These are phyloP conservation scores for Castanospermum australe DNA, from an alignment of 306 rosid genomes.

Conservation along the genomic window DNA sequence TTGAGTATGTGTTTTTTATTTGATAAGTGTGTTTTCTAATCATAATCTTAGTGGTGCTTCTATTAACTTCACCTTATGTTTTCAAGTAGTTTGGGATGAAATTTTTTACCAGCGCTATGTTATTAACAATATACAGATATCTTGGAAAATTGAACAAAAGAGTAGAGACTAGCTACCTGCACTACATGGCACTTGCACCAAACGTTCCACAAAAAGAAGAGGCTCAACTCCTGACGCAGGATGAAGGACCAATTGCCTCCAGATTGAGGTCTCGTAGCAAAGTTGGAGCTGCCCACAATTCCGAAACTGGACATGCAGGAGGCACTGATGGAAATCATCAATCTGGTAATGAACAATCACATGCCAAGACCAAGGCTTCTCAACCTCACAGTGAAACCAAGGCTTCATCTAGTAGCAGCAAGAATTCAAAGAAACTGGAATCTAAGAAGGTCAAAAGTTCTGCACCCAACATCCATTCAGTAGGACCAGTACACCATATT, in stretches of 20 bases:
- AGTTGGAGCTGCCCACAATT: neutral
- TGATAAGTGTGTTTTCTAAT: no score
- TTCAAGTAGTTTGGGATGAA: neutral
- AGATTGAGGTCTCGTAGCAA: neutral
- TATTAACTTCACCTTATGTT: no score
- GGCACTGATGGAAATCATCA: neutral
- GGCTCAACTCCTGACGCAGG: neutral
- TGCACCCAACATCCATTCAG: no score
- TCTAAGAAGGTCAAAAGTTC: neutral
- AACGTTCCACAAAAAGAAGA: neutral
- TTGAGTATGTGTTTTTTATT: no score
- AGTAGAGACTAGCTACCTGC: neutral
- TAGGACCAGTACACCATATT: neutral
- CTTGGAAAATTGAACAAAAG: neutral
- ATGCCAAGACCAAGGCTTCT: neutral
- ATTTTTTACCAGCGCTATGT: neutral
- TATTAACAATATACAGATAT: neutral
- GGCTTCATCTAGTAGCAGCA: neutral
- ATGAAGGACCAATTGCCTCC: neutral
- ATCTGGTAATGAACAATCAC: neutral
- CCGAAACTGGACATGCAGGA: neutral
- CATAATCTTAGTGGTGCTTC: no score
- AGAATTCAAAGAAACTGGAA: neutral
- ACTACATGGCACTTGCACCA: neutral
- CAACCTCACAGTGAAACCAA: neutral